These are phyloP conservation scores for Thermothelomyces thermophilus DNA, from an alignment of 2,329 filamentous ascomycete species.

Conservation along the genomic window DNA sequence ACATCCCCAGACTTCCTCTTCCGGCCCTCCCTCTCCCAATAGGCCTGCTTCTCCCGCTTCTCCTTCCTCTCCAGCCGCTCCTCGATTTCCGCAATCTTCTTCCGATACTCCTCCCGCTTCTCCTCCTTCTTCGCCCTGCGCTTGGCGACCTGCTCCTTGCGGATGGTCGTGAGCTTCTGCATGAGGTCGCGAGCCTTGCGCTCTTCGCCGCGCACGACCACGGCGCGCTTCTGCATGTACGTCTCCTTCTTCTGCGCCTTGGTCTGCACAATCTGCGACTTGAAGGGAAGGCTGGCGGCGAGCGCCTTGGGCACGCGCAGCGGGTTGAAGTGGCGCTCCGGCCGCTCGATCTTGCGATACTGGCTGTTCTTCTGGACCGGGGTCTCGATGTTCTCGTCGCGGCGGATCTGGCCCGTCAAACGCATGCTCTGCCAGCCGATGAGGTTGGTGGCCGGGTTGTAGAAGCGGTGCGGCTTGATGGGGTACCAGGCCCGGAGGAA, in stretches of 20 bases:
- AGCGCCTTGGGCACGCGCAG: constrained; percentile 71
- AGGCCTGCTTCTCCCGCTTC: constrained; percentile 88
- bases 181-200: constrained; percentile 81
- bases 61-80: constrained; percentile 84
- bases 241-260: constrained; percentile 73
- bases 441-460: constrained; percentile 92
- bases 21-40: constrained; percentile 84
- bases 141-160: constrained; percentile 87
- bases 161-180: constrained; percentile 84
- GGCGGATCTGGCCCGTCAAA: constrained; percentile 83
- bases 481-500: constrained; percentile 97
- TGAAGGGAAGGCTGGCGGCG: constrained; percentile 82
- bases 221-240: constrained; percentile 92
- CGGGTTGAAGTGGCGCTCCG: constrained; percentile 69
- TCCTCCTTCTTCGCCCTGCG: constrained; percentile 81
- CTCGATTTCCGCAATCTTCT: constrained; percentile 72
- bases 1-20: constrained; percentile 45
- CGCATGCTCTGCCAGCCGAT: constrained; percentile 93
- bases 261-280: constrained; percentile 79
- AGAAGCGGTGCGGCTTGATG: constrained; percentile 90
- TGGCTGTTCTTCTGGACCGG: constrained; percentile 77
- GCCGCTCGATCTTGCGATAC: constrained; percentile 65
- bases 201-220: constrained; percentile 80
- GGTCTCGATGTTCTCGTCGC: constrained; percentile 65
- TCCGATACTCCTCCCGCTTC: constrained; percentile 69